phyloP scores from a whole-genome alignment of 805 yeast genomes.

The Ogataea nonfermentans region DNA sequence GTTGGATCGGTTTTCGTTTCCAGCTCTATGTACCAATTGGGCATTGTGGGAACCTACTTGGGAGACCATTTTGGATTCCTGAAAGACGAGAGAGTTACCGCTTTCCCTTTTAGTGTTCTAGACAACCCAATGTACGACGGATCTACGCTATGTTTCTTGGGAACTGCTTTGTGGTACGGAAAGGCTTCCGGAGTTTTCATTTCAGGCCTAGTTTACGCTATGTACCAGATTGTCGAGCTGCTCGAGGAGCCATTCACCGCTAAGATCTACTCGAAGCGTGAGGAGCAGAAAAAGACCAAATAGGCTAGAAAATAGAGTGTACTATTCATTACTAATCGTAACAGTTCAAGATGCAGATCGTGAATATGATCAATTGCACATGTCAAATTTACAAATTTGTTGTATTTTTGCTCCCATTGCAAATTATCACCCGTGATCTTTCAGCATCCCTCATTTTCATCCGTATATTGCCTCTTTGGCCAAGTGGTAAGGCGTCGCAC shows the following conservation, averaged over 20 bases:
- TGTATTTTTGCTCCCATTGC: background rate
- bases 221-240: conserved; percentile 79
- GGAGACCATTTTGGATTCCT: conserved; percentile 98
- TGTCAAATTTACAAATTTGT: background rate
- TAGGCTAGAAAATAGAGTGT: conserved; percentile 2
- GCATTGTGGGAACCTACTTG: conserved; percentile 92
- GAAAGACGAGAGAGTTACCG: conserved; percentile 85
- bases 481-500: conserved; percentile 48
- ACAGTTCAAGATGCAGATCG: too few relatives aligned
- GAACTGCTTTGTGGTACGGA: conserved; percentile 82
- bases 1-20: conserved; percentile 80
- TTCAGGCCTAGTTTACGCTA: conserved; percentile 66
- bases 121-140: conserved; percentile 98
- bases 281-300: conserved; percentile 27
- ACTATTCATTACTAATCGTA: background rate
- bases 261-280: conserved; percentile 77
- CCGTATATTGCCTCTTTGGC: conserved; percentile 38
- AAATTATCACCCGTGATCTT: too few relatives aligned
- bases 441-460: background rate
- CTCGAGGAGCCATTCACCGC: conserved; percentile 98
- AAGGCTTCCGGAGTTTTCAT: conserved; percentile 86
- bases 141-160: conserved; percentile 83
- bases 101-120: conserved; percentile 88
- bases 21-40: conserved; percentile 86
- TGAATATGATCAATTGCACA: background rate